Evolutionary conservation across 139 green algal genomes (phyloP).

Genomic region (Coelastrella sp.): DNA sequence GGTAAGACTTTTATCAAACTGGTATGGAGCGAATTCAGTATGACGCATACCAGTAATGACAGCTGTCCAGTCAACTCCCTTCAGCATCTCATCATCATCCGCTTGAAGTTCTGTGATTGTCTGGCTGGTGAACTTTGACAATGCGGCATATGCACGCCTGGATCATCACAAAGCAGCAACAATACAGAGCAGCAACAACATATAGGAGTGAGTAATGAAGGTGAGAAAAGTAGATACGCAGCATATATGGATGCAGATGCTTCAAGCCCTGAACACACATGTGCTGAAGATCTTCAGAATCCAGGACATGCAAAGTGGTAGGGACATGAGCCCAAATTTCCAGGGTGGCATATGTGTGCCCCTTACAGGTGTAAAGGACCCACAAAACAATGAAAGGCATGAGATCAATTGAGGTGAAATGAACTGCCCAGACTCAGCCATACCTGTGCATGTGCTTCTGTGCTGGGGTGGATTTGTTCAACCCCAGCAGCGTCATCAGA

Average conservation of each 20-base stretch:
- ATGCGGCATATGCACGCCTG: slow-evolving; percentile 65
- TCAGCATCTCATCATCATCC: slow-evolving; percentile 46
- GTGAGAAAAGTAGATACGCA: too few relatives aligned
- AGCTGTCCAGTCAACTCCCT: slow-evolving; percentile 80
- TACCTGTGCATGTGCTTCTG: slow-evolving; percentile 58
- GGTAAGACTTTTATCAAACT: too few relatives aligned
- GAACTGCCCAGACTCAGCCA: not conserved
- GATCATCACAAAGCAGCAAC: slow-evolving; percentile 7
- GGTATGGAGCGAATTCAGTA: not conserved
- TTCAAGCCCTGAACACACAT: too few relatives aligned
- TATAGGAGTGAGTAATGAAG: not conserved
- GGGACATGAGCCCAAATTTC: too few relatives aligned
- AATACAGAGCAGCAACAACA: not conserved
- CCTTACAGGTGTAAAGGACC: too few relatives aligned
- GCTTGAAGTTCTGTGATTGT: slow-evolving; percentile 60
- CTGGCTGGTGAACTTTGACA: slow-evolving; percentile 69
- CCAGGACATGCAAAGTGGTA: too few relatives aligned
- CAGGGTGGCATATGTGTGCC: too few relatives aligned
- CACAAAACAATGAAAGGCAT: too few relatives aligned
- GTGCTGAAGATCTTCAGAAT: too few relatives aligned
- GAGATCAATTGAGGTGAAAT: too few relatives aligned
- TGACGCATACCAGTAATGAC: slow-evolving; percentile 47
- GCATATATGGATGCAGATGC: too few relatives aligned
- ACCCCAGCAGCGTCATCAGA: slow-evolving; percentile 60
- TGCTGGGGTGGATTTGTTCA: slow-evolving; percentile 61